Conservation (phyloP, 208 protist genomes). For the Leishmania gerbilli region DNA sequence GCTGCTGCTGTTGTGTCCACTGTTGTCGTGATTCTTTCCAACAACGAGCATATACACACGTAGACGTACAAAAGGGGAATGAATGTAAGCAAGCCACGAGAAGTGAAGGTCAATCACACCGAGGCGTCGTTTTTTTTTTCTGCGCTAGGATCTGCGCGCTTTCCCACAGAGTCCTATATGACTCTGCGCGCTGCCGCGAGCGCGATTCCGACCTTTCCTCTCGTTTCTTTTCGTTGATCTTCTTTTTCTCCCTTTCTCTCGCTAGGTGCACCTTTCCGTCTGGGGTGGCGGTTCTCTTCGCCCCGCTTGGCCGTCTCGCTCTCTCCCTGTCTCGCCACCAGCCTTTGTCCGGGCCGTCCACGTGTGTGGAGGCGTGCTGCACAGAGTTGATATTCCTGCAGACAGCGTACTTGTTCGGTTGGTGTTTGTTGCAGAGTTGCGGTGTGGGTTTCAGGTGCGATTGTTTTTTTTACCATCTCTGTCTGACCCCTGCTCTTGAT, state of each 20-base stretch:
- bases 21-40: background rate
- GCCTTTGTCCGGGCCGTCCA: background rate
- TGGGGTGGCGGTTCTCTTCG: background rate
- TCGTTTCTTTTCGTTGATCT: slow-evolving; percentile 5
- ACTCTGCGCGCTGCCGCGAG: background rate
- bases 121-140: background rate
- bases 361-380: background rate
- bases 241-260: background rate
- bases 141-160: background rate
- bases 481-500: background rate
- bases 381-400: background rate
- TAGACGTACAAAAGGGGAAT: background rate
- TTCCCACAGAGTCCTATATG: background rate
- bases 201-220: background rate
- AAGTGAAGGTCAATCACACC: background rate
- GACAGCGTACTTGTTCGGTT: background rate
- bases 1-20: background rate
- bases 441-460: background rate
- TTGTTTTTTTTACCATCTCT: too few species aligned
- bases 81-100: background rate
- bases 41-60: background rate
- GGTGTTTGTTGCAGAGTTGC: background rate
- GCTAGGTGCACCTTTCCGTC: background rate
- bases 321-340: background rate
- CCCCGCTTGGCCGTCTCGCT: too few species aligned